A percentile compares a stretch with the other conserved stretches of the same genome.
These are phyloP conservation scores for Aspergillus ruber DNA, from an alignment of 2,329 filamentous ascomycete species.

Conservation along the genomic window DNA sequence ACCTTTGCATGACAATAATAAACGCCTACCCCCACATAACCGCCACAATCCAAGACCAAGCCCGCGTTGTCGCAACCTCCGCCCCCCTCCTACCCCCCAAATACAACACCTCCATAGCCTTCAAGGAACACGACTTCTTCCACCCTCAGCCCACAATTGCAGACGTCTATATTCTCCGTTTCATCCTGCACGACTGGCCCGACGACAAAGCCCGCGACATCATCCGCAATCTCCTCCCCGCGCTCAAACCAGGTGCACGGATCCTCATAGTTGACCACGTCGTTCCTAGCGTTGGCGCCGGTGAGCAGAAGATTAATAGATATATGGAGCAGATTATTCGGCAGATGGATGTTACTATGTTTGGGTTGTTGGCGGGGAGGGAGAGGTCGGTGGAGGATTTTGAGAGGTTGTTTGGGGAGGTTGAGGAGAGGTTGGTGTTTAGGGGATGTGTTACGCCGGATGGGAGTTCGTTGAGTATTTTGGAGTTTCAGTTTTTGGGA, in stretches of 20 bases:
- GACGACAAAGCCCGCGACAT: conserved; percentile 1
- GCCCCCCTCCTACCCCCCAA: neutral
- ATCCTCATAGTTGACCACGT: neutral
- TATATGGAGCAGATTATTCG: neutral
- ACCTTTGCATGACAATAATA: neutral
- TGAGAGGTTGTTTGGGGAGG: neutral
- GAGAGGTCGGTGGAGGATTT: neutral
- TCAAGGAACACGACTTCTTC: conserved; percentile 3
- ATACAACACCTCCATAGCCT: neutral
- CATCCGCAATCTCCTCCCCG: neutral
- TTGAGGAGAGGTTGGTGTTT: neutral
- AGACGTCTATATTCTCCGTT: conserved; percentile 1
- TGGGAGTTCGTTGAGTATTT: neutral
- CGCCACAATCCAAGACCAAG: conserved; percentile 1
- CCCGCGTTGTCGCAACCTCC: neutral
- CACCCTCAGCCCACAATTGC: neutral
- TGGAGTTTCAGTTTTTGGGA: neutral
- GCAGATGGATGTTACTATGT: neutral
- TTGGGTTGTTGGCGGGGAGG: neutral
- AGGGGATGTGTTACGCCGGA: neutral
- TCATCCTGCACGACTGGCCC: conserved; percentile 4
- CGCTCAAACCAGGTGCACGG: neutral
- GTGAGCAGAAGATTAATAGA: neutral
- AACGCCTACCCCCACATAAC: neutral
- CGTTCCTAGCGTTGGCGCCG: neutral